Percentiles rank a stretch among this genome's conserved stretches.
phyloP scores from a whole-genome alignment of 148 eudicot species.

The Rhododendron ovatum region DNA sequence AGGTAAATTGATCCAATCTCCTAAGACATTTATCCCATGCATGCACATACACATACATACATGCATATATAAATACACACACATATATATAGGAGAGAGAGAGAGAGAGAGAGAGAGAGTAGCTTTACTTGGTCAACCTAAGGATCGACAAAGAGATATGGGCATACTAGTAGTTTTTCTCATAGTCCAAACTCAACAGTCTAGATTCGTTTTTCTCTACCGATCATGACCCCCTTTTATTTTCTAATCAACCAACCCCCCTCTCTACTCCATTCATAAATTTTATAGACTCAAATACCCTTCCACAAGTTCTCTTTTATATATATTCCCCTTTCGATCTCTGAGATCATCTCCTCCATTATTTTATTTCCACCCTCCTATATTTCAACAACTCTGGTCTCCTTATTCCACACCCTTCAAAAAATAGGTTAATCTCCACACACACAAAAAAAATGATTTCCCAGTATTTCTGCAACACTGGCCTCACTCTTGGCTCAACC shows the following conservation, averaged over 20 bases:
- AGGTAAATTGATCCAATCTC: too few species aligned
- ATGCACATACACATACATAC: neutral
- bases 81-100: too few species aligned
- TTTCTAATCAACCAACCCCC: neutral
- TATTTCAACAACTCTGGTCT: neutral
- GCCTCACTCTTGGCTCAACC: slow-evolving; percentile 4
- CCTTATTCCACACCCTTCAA: neutral
- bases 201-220: neutral
- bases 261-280: neutral
- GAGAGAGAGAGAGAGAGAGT: neutral
- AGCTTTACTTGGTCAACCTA: neutral
- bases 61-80: too few species aligned
- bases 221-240: neutral
- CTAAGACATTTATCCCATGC: too few species aligned
- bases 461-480: neutral
- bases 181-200: neutral
- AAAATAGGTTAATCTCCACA: neutral
- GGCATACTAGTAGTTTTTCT: neutral
- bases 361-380: slow-evolving; percentile 1
- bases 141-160: neutral
- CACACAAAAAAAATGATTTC: neutral
- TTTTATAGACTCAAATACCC: too few species aligned
- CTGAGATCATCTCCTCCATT: neutral
- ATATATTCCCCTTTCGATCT: neutral
- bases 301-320: neutral